A percentile compares a stretch with the other conserved stretches of the same genome.
These are phyloP conservation scores for Chenopodium formosanum DNA, from an alignment of 148 eudicot genomes.

Conservation along the genomic window DNA sequence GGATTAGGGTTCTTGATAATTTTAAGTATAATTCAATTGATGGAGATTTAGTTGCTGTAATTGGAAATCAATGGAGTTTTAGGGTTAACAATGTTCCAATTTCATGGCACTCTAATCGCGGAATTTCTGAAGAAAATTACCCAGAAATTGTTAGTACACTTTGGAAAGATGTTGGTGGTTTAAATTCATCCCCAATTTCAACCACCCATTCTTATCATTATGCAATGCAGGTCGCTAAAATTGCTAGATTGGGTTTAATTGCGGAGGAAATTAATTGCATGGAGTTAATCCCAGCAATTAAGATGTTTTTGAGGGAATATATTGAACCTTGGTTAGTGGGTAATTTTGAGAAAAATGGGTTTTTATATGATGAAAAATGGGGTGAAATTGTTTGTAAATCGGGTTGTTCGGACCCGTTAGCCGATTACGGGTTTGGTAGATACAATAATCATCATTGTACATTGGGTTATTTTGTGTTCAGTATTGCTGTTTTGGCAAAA, in stretches of 20 bases:
- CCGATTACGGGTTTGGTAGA: conserved; percentile 10
- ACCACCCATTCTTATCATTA: conserved; percentile 12
- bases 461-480: conserved; percentile 22
- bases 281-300: conserved; percentile 21
- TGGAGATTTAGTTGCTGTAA: conserved; percentile 16
- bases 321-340: conserved; percentile 24
- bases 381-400: conserved; percentile 11
- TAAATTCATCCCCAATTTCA: conserved; percentile 12
- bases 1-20: conserved; percentile 1
- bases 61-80: conserved; percentile 16
- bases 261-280: conserved; percentile 23
- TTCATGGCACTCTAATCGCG: conserved; percentile 26
- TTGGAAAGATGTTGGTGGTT: conserved; percentile 20
- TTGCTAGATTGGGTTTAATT: conserved; percentile 19
- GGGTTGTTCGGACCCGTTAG: neutral
- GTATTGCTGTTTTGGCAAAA: conserved; percentile 20
- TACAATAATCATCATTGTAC: neutral
- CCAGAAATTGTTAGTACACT: conserved; percentile 25
- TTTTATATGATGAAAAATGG: conserved; percentile 19
- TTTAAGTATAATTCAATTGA: conserved; percentile 15
- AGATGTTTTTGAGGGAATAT: conserved; percentile 13
- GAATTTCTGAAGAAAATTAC: neutral
- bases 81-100: conserved; percentile 13
- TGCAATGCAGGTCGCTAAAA: conserved; percentile 11
- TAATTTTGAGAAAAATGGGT: conserved; percentile 24